Evolutionary conservation across 2,329 filamentous ascomycete genomes (phyloP).

Genomic region (Trichoderma sp.): DNA sequence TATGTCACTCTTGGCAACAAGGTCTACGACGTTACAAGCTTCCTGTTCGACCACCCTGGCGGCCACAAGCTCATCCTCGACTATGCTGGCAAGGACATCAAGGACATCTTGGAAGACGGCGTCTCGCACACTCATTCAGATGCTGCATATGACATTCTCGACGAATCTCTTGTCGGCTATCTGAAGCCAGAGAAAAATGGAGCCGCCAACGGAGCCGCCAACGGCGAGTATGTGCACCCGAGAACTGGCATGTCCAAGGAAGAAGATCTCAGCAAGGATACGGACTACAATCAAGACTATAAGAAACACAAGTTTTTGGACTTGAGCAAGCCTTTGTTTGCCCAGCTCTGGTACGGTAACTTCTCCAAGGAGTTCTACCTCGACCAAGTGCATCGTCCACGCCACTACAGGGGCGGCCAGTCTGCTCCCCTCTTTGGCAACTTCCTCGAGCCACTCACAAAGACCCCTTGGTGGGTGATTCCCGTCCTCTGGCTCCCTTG

Average conservation of each 20-base stretch:
- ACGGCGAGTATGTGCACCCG: constrained; percentile 49
- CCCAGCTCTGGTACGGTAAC: constrained; percentile 84
- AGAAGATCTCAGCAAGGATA: constrained; percentile 85
- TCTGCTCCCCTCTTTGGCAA: constrained; percentile 96
- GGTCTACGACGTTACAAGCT: constrained; percentile 94
- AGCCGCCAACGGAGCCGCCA: constrained; percentile 38
- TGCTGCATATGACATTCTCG: constrained; percentile 91
- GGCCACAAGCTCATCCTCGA: constrained; percentile 86
- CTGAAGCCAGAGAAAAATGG: constrained; percentile 64
- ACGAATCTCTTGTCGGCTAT: constrained; percentile 85
- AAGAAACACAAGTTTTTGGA: constrained; percentile 94
- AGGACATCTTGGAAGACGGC: constrained; percentile 79
- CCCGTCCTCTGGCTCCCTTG: constrained; percentile 84
- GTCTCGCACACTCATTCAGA: constrained; percentile 86
- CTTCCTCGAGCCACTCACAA: constrained; percentile 94
- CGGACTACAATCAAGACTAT: constrained; percentile 75
- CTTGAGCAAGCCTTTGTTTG: constrained; percentile 78
- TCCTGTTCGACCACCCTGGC: constrained; percentile 87
- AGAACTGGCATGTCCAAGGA: constrained; percentile 87
- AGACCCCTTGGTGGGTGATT: constrained; percentile 93
- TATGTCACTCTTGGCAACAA: constrained; percentile 89
- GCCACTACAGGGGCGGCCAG: constrained; percentile 91
- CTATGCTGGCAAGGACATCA: constrained; percentile 86
- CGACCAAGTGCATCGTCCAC: constrained; percentile 91
- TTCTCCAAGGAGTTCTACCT: constrained; percentile 97